Percentiles rank a stretch among this genome's conserved stretches.
These are phyloP conservation scores for Beta macrorhiza DNA, from an alignment of 179 eudicot species.

Conservation along the genomic window DNA sequence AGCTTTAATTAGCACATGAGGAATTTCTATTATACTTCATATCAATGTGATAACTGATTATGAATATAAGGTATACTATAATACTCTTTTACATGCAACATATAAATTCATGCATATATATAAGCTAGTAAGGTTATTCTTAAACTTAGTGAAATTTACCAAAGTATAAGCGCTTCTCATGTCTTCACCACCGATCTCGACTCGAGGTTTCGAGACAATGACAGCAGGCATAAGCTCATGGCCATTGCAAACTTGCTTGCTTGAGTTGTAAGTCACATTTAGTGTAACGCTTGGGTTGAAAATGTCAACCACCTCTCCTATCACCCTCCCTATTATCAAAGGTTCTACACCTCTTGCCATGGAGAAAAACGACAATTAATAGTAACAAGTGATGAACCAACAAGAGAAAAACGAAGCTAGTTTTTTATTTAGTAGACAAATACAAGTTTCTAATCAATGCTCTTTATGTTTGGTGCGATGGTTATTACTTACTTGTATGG, in stretches of 20 bases:
- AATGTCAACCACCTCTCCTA: slow-evolving; percentile 79
- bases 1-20: not conserved
- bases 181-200: slow-evolving; percentile 82
- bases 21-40: no score
- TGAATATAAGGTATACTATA: not conserved
- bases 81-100: not conserved
- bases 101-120: not conserved
- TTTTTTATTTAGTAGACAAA: not conserved
- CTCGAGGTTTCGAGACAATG: slow-evolving; percentile 61
- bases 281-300: slow-evolving; percentile 67
- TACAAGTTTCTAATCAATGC: not conserved
- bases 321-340: slow-evolving; percentile 60
- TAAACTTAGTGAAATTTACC: slow-evolving; percentile 33
- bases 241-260: slow-evolving; percentile 70
- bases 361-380: not conserved
- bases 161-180: slow-evolving; percentile 75
- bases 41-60: not conserved
- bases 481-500: slow-evolving; percentile 14
- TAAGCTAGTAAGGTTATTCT: not conserved
- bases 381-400: no score
- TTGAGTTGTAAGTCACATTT: slow-evolving; percentile 58
- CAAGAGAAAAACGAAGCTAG: not conserved
- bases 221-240: slow-evolving; percentile 76
- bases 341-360: slow-evolving; percentile 68
- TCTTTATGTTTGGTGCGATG: slow-evolving; percentile 21